Evolutionary conservation across 2,329 filamentous ascomycete genomes (phyloP).

Genomic region (Xylaria sp.): DNA sequence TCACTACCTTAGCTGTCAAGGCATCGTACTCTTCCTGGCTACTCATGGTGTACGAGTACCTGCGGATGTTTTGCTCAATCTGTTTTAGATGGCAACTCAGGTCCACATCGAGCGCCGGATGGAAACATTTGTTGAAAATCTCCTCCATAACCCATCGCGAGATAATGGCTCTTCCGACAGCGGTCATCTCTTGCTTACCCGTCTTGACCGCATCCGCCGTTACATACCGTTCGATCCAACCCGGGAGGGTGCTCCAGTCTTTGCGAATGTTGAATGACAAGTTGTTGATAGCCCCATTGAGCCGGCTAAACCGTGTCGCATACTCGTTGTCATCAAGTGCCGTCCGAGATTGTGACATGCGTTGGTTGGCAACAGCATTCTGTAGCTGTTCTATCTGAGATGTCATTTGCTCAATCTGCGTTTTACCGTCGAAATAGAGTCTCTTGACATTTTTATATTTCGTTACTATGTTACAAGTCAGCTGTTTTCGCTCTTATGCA

Average conservation of each 20-base stretch:
- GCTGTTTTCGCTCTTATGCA: conserved; percentile 26
- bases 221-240: conserved; percentile 82
- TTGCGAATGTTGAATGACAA: conserved; percentile 96
- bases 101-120: conserved; percentile 82
- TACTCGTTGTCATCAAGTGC: conserved; percentile 97
- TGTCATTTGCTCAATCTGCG: conserved; percentile 88
- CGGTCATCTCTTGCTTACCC: conserved; percentile 98
- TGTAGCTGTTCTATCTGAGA: conserved; percentile 93
- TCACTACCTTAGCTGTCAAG: conserved; percentile 85
- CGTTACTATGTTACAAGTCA: conserved; percentile 69
- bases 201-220: conserved; percentile 86
- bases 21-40: conserved; percentile 91
- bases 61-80: conserved; percentile 88
- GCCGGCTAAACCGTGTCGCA: conserved; percentile 83
- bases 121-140: conserved; percentile 91
- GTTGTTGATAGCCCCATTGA: conserved; percentile 95
- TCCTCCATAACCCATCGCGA: conserved; percentile 91
- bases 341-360: conserved; percentile 92
- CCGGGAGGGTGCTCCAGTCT: conserved; percentile 85
- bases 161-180: conserved; percentile 88
- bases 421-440: conserved; percentile 95
- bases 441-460: conserved; percentile 99
- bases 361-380: conserved; percentile 96
- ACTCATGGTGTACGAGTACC: conserved; percentile 76
- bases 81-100: conserved; percentile 84